Percentiles rank a stretch among this genome's conserved stretches.
These are phyloP conservation scores for Phytophthora uliginosa DNA, from an alignment of 352 stramenopile genomes.

Conservation along the genomic window DNA sequence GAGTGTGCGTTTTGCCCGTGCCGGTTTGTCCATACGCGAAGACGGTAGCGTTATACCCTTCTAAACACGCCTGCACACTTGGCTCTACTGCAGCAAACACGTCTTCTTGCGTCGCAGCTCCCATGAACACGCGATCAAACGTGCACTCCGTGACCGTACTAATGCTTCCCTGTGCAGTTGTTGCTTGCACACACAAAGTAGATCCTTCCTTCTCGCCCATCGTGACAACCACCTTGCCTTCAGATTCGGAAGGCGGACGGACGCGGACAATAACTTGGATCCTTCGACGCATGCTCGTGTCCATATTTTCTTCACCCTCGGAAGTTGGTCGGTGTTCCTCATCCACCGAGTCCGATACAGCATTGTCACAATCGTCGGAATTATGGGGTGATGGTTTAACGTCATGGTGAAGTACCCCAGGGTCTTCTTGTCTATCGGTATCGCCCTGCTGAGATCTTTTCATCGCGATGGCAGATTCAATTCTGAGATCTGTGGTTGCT, in stretches of 20 bases:
- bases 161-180: conserved; percentile 28
- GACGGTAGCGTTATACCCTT: conserved; percentile 92
- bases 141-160: conserved; percentile 66
- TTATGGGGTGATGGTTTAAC: neutral
- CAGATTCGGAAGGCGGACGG: conserved; percentile 40
- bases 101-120: conserved; percentile 72
- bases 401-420: neutral
- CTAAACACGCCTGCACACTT: conserved; percentile 72
- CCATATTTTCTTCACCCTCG: neutral
- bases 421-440: conserved; percentile 4
- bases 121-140: conserved; percentile 83
- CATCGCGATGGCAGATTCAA: neutral
- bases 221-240: conserved; percentile 47
- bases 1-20: conserved; percentile 94
- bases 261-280: conserved; percentile 85
- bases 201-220: conserved; percentile 35
- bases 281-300: conserved; percentile 16
- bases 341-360: neutral
- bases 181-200: conserved; percentile 37
- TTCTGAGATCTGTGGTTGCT: neutral
- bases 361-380: neutral
- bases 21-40: conserved; percentile 95
- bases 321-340: conserved; percentile 4
- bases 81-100: conserved; percentile 80
- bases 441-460: conserved; percentile 13